A percentile compares a stretch with the other conserved stretches of the same genome.
These are phyloP conservation scores for Pseudoturritis turrita DNA, from an alignment of 345 rosid species.

Conservation along the genomic window DNA sequence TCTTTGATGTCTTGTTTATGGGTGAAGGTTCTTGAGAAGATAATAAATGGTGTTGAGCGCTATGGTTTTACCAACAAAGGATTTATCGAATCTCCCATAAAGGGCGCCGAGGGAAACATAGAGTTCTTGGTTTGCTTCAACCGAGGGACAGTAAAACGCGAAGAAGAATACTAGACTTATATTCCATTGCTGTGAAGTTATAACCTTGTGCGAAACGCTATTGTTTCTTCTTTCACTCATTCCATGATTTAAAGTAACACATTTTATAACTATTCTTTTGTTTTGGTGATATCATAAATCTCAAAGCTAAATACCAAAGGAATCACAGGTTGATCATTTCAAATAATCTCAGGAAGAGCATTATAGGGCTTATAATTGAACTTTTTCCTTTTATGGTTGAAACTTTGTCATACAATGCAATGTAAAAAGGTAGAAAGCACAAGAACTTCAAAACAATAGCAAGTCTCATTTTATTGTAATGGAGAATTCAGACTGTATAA, in stretches of 20 bases:
- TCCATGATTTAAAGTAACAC: background rate
- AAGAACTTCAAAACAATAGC: background rate
- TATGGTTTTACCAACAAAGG: constrained; percentile 70
- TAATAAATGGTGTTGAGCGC: constrained; percentile 65
- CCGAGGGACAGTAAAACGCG: constrained; percentile 34
- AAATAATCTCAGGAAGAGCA: background rate
- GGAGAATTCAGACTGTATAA: background rate
- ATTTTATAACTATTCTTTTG: background rate
- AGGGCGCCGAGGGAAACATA: constrained; percentile 87
- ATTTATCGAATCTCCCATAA: constrained; percentile 84
- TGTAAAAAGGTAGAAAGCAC: background rate
- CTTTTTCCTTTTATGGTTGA: background rate
- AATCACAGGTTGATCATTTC: background rate
- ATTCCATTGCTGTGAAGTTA: background rate
- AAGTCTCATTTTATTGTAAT: background rate
- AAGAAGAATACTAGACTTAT: constrained; percentile 16
- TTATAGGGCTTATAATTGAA: background rate
- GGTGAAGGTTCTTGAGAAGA: constrained; percentile 75
- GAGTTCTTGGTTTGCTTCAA: constrained; percentile 79
- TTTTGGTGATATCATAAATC: background rate
- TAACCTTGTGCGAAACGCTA: background rate
- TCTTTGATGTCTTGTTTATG: constrained; percentile 12
- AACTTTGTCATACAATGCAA: background rate
- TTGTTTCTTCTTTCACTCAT: constrained; percentile 13
- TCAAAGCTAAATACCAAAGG: background rate